Conservation (phyloP, 179 eudicot genomes). For the Silene vulgaris region DNA sequence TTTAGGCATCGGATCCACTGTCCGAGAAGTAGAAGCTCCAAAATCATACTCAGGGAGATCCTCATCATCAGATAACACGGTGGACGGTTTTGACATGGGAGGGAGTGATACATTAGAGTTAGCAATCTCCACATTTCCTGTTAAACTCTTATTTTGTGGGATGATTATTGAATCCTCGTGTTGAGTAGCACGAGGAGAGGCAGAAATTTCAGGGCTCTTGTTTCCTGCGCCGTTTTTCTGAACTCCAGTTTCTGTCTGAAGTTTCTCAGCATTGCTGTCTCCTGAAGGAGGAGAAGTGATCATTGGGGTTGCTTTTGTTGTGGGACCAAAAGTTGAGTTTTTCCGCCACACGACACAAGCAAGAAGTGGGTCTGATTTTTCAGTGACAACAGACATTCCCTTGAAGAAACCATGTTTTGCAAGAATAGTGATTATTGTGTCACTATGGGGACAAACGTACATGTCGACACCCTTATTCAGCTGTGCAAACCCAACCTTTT, state of each 20-base stretch:
- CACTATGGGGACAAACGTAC: conserved; percentile 70
- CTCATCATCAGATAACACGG: conserved; percentile 37
- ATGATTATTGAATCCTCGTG: conserved; percentile 22
- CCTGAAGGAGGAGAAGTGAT: conserved; percentile 21
- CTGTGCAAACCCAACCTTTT: conserved; percentile 65
- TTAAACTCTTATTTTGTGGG: conserved; percentile 22
- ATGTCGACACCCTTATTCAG: conserved; percentile 53
- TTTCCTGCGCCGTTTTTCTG: conserved; percentile 22
- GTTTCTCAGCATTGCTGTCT: conserved; percentile 16
- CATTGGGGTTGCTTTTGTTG: conserved; percentile 27
- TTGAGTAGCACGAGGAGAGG: conserved; percentile 16
- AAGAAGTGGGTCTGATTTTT: conserved; percentile 49
- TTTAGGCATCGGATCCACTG: conserved; percentile 14
- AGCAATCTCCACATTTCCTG: conserved; percentile 20
- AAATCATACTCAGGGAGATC: conserved; percentile 85
- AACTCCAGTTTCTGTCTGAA: conserved; percentile 18
- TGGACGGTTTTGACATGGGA: conserved; percentile 24
- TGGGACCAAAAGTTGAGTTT: conserved; percentile 34
- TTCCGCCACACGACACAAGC: conserved; percentile 83
- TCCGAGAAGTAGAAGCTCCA: conserved; percentile 27
- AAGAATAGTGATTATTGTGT: conserved; percentile 57
- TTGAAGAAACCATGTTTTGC: conserved; percentile 71
- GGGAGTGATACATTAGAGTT: conserved; percentile 24
- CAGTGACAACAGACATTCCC: conserved; percentile 50
- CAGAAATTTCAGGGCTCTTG: conserved; percentile 20